Conservation (phyloP, 306 rosid genomes). For the Cercis canadensis region DNA sequence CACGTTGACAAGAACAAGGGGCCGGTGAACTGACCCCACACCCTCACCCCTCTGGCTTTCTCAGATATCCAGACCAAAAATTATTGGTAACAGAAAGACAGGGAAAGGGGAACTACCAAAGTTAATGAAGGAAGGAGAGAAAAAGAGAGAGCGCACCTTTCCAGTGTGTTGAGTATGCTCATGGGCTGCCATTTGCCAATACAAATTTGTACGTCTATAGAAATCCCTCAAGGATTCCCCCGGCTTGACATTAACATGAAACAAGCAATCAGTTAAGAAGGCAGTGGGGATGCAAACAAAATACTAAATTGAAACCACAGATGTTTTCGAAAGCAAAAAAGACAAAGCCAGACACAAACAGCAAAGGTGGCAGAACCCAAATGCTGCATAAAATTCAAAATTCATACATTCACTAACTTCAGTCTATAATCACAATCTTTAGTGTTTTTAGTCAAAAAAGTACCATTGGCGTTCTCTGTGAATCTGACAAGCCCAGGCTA, state of each 20-base stretch:
- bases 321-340: neutral
- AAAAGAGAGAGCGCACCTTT: constrained; percentile 56
- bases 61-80: constrained; percentile 18
- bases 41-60: no score
- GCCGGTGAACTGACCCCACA: no score
- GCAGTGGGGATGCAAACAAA: constrained; percentile 28
- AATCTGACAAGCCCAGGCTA: constrained; percentile 97
- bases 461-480: constrained; percentile 95
- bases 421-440: constrained; percentile 4
- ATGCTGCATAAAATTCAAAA: neutral
- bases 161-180: constrained; percentile 99
- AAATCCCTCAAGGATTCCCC: constrained; percentile 91
- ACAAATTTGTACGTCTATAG: constrained; percentile 87
- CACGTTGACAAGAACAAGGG: constrained; percentile 11
- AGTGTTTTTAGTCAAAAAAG: constrained; percentile 18
- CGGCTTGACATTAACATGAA: constrained; percentile 56
- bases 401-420: constrained; percentile 13
- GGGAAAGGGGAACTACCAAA: constrained; percentile 9
- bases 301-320: constrained; percentile 15
- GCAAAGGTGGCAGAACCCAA: neutral
- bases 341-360: constrained; percentile 26
- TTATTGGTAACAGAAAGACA: neutral
- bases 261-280: constrained; percentile 41
- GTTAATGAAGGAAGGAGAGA: constrained; percentile 1
- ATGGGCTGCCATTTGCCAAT: constrained; percentile 99